Conservation (phyloP, 768 basidiomycete genomes). For the Exidia glandulosa region DNA sequence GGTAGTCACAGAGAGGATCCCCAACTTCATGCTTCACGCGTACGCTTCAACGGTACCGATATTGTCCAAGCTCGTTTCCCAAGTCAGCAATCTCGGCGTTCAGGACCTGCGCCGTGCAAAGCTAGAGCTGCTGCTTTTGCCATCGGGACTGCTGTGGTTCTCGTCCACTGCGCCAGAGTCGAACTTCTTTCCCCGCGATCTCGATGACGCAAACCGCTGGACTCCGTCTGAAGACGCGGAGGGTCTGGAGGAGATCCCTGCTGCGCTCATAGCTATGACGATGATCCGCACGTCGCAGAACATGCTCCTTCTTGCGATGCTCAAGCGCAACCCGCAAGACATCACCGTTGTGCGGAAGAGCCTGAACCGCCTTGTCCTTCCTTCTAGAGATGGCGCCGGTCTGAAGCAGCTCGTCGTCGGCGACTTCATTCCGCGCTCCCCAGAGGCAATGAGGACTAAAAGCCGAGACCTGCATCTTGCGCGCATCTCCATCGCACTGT, state of each 20-base stretch:
- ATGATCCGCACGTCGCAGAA: constrained; percentile 65
- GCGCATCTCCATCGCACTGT: constrained; percentile 48
- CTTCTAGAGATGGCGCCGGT: constrained; percentile 27
- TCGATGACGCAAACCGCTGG: constrained; percentile 9
- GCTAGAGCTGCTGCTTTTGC: constrained; percentile 54
- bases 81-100: constrained; percentile 62
- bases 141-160: constrained; percentile 65
- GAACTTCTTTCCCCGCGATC: constrained; percentile 49
- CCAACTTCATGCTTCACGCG: constrained; percentile 41
- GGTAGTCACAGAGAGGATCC: too few relatives aligned
- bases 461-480: constrained; percentile 16
- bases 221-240: constrained; percentile 8
- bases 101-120: constrained; percentile 66
- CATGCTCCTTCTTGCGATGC: constrained; percentile 49
- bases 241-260: constrained; percentile 25
- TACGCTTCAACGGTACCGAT: constrained; percentile 44
- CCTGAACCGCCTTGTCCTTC: constrained; percentile 50
- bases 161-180: constrained; percentile 39
- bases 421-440: constrained; percentile 37
- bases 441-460: not conserved
- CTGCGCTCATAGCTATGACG: constrained; percentile 40
- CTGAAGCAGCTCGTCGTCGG: constrained; percentile 26
- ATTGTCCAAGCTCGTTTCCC: constrained; percentile 45
- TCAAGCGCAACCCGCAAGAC: constrained; percentile 57
- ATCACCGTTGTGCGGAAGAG: constrained; percentile 56